Base-by-base conservation (phyloP, 2,329 filamentous ascomycete species). In the Alternaria arbusti region DNA sequence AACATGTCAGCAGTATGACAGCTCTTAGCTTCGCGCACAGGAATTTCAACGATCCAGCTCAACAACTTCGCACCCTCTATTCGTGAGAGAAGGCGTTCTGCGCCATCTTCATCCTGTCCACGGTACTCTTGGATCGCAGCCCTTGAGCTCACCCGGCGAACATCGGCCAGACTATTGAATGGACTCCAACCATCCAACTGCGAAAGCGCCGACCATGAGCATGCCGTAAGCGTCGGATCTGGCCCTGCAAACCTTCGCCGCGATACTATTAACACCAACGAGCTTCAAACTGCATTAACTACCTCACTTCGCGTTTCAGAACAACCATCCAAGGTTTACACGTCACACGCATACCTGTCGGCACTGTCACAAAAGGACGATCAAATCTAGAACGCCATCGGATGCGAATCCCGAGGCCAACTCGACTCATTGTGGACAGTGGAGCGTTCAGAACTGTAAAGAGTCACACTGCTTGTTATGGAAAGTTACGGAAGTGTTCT, bases 401-500 rank as follows among this genome's bases (percentile, higher is more conserved):
- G 36, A 40, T 2, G 36, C 1, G 36, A 1, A 17, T 40, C 0
- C 36, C 36, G 32, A 40, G 28, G 25, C 25, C 25, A 26, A 26
- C 25, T 17, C 13, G 11, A 12, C 47, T 20, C 20, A 20, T 20
- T 20, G 20, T 20, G 20, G 11, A 10, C 17, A 8, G 7, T 23
- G 28, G 49, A 36, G 5, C 49, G 6, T 0, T 1, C 3, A 7
- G 13, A 36, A 36, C 13, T 36, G 9, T 51, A n/a, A 23, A 9
- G 1, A 2, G 3, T 10, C 20, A 6, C 20, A 6, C 28, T 9
- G 15, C 17, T 5, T 5, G 1, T 3, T 0, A 8, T n/a, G 28
- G 49, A 36, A 52, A 36, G 30, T 52, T 52, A 40, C 30, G 20
- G 26, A 23, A 0, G 4, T 4, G 76, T 36, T 52, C 20, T 15